A percentile compares a stretch with the other conserved stretches of the same genome.
Evolutionary conservation across 768 basidiomycete species (phyloP).

Genomic region (Mycena olivaceomarginata): DNA sequence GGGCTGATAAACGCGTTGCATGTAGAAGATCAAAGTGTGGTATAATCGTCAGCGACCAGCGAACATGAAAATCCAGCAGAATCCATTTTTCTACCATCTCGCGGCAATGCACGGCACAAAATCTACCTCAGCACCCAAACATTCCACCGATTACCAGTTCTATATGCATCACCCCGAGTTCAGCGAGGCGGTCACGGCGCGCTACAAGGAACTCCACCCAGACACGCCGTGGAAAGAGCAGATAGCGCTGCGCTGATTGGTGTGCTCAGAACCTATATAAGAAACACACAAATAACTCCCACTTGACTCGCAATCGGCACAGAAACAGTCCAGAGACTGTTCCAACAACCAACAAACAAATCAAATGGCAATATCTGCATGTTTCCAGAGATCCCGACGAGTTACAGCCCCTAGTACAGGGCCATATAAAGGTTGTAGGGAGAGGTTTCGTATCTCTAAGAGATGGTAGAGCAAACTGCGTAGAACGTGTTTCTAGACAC

Average conservation of each 20-base stretch:
- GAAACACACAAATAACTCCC: no score
- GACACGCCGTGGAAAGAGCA: background rate
- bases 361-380: no score
- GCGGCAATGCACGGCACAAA: background rate
- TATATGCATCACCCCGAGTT: background rate
- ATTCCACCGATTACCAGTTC: background rate
- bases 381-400: no score
- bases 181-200: background rate
- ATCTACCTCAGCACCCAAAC: background rate
- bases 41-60: background rate
- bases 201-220: background rate
- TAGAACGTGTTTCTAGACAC: no score
- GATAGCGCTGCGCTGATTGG: background rate
- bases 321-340: no score
- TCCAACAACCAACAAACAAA: no score
- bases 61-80: background rate
- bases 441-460: no score
- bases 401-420: no score
- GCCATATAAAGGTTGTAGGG: no score
- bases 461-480: no score
- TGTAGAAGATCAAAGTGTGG: slow-evolving; percentile 17
- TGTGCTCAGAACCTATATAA: no score
- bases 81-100: background rate
- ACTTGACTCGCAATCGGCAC: no score
- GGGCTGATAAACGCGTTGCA: background rate